These are phyloP conservation scores for Tuctoria greenei DNA, from an alignment of 176 grass and related monocot genomes.

Conservation along the genomic window DNA sequence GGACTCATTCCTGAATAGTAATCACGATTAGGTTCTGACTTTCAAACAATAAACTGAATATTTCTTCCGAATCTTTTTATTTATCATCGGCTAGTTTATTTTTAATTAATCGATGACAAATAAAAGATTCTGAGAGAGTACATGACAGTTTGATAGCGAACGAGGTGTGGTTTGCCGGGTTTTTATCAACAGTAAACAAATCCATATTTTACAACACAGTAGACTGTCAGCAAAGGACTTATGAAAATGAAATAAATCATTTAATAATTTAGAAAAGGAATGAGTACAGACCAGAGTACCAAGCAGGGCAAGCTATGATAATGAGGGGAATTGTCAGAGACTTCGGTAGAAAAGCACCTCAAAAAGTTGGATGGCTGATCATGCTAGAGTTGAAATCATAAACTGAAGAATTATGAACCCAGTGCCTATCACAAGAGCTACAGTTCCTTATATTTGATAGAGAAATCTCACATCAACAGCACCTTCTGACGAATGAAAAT, in stretches of 20 bases:
- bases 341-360: conserved; percentile 23
- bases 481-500: neutral
- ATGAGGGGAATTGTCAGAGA: neutral
- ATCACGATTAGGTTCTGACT: neutral
- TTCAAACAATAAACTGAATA: neutral
- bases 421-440: neutral
- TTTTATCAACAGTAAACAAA: neutral
- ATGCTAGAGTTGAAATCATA: neutral
- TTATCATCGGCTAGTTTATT: no score
- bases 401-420: neutral
- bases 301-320: neutral
- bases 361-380: conserved; percentile 20
- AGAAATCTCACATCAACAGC: neutral
- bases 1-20: neutral
- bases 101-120: no score
- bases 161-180: neutral
- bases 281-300: neutral
- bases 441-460: neutral
- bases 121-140: no score
- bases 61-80: no score
- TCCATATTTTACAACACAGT: neutral
- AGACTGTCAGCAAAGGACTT: neutral
- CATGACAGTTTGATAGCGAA: neutral
- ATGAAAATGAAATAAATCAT: conserved; percentile 6
- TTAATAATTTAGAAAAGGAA: neutral